These are phyloP conservation scores for Volvox africanus DNA, from an alignment of 139 green algal genomes.

Conservation along the genomic window DNA sequence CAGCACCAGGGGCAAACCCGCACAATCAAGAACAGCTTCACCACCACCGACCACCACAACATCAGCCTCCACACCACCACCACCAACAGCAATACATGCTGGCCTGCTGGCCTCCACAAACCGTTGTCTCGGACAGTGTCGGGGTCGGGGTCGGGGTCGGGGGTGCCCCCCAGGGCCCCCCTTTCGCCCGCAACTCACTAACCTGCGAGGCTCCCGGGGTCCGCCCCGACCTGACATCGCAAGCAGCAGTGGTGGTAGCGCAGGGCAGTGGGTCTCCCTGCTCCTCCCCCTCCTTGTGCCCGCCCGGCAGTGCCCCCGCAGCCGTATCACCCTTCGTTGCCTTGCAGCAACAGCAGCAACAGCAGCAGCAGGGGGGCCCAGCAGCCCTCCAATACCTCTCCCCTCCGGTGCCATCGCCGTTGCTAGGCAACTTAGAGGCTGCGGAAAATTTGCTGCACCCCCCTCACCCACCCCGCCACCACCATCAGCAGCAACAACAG, in stretches of 20 bases:
- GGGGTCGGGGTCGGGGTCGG: not conserved
- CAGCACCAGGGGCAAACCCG: too few relatives aligned
- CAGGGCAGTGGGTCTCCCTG: too few relatives aligned
- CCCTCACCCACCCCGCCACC: too few relatives aligned
- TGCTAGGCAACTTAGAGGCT: not conserved
- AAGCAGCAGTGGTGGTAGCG: not conserved
- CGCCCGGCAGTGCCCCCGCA: not conserved
- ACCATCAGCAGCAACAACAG: not conserved
- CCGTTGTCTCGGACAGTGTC: not conserved
- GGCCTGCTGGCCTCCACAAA: not conserved
- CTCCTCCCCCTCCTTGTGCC: too few relatives aligned
- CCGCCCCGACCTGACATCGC: not conserved
- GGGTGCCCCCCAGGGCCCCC: too few relatives aligned
- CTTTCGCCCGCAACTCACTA: too few relatives aligned
- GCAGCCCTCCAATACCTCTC: not conserved
- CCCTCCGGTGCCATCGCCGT: not conserved
- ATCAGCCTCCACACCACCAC: not conserved
- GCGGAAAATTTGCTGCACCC: too few relatives aligned
- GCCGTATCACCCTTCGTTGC: not conserved
- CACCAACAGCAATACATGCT: not conserved
- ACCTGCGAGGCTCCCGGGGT: too few relatives aligned
- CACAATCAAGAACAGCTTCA: not conserved
- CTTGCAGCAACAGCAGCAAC: constrained; percentile 25
- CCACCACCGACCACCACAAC: not conserved
- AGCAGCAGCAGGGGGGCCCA: not conserved